Evolutionary conservation across 768 basidiomycete species (phyloP).

Genomic region (Xerocomellus dryophilus): DNA sequence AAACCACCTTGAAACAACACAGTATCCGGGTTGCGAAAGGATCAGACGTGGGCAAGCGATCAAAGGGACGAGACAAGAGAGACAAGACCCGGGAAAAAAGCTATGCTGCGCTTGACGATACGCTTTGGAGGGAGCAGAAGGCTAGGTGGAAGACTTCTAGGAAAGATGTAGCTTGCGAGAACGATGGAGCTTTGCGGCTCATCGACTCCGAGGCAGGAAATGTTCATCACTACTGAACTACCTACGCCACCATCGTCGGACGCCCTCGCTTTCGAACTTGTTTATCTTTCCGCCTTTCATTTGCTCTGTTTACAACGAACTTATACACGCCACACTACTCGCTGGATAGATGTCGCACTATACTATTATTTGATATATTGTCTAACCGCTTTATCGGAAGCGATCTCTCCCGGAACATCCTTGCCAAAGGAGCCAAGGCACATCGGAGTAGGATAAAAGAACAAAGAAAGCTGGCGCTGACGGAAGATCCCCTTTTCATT

Average conservation of each 20-base stretch:
- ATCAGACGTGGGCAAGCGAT: constrained; percentile 58
- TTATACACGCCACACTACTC: no score
- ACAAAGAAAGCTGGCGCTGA: constrained; percentile 1
- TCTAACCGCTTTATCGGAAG: background rate
- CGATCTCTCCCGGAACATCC: background rate
- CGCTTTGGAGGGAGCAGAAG: constrained; percentile 39
- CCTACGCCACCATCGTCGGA: background rate
- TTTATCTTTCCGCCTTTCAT: background rate
- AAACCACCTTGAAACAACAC: constrained; percentile 27
- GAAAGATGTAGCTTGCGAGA: constrained; percentile 9
- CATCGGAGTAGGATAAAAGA: background rate
- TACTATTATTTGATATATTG: constrained; percentile 2
- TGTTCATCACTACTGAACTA: constrained; percentile 6
- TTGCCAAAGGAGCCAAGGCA: background rate
- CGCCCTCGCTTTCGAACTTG: background rate
- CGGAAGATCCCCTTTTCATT: background rate
- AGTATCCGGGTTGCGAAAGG: constrained; percentile 34
- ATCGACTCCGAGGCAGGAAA: constrained; percentile 8
- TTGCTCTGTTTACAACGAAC: background rate
- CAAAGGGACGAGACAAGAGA: constrained; percentile 26
- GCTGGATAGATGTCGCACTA: background rate
- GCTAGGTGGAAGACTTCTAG: constrained; percentile 29
- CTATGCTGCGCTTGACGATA: constrained; percentile 31
- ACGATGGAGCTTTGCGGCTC: constrained; percentile 3
- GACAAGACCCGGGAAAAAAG: constrained; percentile 22